These are phyloP conservation scores for Phalaenopsis hybrid DNA, from an alignment of 116 monocot genomes.

Conservation along the genomic window DNA sequence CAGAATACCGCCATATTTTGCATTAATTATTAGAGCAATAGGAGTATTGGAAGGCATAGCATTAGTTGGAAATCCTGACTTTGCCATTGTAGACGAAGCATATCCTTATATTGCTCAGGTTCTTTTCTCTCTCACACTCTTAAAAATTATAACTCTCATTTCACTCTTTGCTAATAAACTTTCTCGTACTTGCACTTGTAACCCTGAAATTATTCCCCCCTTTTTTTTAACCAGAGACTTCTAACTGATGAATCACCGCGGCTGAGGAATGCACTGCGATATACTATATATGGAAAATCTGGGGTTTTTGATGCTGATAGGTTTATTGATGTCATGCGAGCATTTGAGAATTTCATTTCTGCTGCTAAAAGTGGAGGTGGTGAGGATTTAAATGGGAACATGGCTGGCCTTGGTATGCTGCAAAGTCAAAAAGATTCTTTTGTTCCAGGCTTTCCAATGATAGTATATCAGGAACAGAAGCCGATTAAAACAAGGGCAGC, in stretches of 20 bases:
- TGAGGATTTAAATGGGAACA: constrained; percentile 71
- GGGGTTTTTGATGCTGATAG: constrained; percentile 97
- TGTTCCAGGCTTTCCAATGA: constrained; percentile 45
- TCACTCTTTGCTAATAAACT: not conserved
- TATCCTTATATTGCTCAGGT: constrained; percentile 99
- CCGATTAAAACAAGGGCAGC: constrained; percentile 81
- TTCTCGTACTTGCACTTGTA: not conserved
- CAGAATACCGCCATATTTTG: constrained; percentile 98
- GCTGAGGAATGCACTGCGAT: constrained; percentile 70
- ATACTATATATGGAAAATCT: constrained; percentile 92
- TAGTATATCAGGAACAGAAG: constrained; percentile 35
- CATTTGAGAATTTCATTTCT: constrained; percentile 88
- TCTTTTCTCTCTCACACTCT: constrained; percentile 5
- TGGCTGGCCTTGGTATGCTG: constrained; percentile 72
- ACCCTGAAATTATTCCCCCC: not conserved
- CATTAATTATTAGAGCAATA: constrained; percentile 96
- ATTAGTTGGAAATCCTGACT: constrained; percentile 91
- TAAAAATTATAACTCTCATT: constrained; percentile 1
- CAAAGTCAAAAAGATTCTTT: constrained; percentile 39
- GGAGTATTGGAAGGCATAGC: constrained; percentile 98
- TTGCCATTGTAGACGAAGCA: constrained; percentile 98
- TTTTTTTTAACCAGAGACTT: constrained; percentile 53
- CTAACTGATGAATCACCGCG: constrained; percentile 96
- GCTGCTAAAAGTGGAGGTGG: constrained; percentile 99
- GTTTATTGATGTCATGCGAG: constrained; percentile 99